Conservation (phyloP, 371 early-diverging fungal genomes). For the Blakeslea trispora region DNA sequence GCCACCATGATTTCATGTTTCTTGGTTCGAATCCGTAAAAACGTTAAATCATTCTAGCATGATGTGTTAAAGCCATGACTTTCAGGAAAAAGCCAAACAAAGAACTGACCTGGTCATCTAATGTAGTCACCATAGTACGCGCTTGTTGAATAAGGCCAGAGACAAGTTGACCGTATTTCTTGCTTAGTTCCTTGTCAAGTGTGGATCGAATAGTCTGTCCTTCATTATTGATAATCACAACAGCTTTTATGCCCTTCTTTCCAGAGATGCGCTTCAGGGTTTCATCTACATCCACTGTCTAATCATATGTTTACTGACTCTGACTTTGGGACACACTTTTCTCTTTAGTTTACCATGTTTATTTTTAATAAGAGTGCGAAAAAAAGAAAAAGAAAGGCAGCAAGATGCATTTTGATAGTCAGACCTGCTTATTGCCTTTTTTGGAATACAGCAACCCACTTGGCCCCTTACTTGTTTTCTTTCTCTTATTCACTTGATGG, state of each 20-base stretch:
- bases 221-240: conserved; percentile 75
- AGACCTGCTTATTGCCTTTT: too few relatives aligned
- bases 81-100: too few relatives aligned
- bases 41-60: conserved; percentile 92
- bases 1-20: conserved; percentile 96
- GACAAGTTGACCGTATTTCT: conserved; percentile 65
- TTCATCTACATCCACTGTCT: conserved; percentile 84
- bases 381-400: neutral
- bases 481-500: conserved; percentile 10
- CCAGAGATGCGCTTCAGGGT: conserved; percentile 84
- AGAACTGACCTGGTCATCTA: conserved; percentile 42
- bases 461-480: too few relatives aligned
- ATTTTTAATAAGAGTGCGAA: neutral
- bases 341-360: neutral
- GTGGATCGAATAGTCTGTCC: conserved; percentile 91
- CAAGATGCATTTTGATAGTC: too few relatives aligned
- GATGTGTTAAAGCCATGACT: too few relatives aligned
- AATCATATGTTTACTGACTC: neutral
- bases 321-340: neutral
- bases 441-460: too few relatives aligned
- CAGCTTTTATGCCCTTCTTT: conserved; percentile 82
- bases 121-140: conserved; percentile 30
- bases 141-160: conserved; percentile 42
- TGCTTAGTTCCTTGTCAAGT: conserved; percentile 74
- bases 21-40: conserved; percentile 88